These are phyloP conservation scores for Firmiana major DNA, from an alignment of 345 rosid genomes.

Conservation along the genomic window DNA sequence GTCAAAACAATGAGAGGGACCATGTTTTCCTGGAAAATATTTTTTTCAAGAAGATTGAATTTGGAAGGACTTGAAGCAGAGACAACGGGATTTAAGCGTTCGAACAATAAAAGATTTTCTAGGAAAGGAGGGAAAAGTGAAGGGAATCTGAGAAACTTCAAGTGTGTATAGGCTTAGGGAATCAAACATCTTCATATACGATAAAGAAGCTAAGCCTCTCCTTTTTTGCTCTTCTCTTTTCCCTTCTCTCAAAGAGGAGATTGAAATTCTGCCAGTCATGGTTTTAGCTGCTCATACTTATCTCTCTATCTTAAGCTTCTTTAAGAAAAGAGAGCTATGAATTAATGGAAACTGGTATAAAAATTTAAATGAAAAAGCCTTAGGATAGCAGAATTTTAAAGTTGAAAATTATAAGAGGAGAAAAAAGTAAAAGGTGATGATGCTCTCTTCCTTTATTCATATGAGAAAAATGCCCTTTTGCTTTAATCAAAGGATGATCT, in stretches of 20 bases:
- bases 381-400: conserved; percentile 50
- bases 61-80: conserved; percentile 37
- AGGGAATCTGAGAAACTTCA: conserved; percentile 50
- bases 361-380: conserved; percentile 22
- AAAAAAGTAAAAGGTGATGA: conserved; percentile 41
- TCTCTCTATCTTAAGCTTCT: conserved; percentile 19
- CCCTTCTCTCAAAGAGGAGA: conserved; percentile 22
- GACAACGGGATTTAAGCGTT: conserved; percentile 33
- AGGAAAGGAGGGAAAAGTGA: conserved; percentile 40
- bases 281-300: conserved; percentile 4
- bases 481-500: conserved; percentile 51
- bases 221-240: conserved; percentile 26
- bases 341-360: neutral
- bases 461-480: conserved; percentile 45
- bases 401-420: conserved; percentile 26
- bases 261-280: conserved; percentile 17
- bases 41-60: conserved; percentile 25
- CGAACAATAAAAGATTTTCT: conserved; percentile 25
- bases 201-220: conserved; percentile 49
- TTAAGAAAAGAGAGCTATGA: conserved; percentile 16
- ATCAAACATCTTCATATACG: conserved; percentile 52
- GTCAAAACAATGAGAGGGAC: conserved; percentile 45
- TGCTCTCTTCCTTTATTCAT: conserved; percentile 29
- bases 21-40: conserved; percentile 33
- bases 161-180: conserved; percentile 35